A percentile compares a stretch with the other conserved stretches of the same genome.
These are phyloP conservation scores for Triticum monococcum DNA, from an alignment of 176 grass and related monocot genomes.

Conservation along the genomic window DNA sequence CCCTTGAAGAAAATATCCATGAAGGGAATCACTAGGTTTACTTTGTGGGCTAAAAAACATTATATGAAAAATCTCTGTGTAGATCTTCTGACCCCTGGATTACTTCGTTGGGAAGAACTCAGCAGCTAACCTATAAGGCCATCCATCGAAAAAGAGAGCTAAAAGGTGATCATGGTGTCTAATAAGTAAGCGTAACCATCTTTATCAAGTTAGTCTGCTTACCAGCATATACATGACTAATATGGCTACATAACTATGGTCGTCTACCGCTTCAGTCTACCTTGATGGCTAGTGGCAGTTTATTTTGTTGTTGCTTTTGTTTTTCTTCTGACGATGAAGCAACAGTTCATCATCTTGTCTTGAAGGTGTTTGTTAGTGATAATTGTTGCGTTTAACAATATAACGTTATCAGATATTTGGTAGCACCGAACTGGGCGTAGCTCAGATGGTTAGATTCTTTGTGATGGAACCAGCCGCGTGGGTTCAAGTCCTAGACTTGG, in stretches of 20 bases:
- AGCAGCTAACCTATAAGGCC: background rate
- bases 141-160: background rate
- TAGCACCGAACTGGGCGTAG: too few relatives aligned
- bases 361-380: background rate
- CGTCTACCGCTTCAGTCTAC: background rate
- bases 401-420: background rate
- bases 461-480: too few relatives aligned
- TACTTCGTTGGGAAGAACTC: background rate
- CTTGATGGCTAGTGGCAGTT: background rate
- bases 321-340: background rate
- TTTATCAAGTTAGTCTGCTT: background rate
- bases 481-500: too few relatives aligned
- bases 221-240: background rate
- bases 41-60: background rate
- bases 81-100: background rate
- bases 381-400: background rate
- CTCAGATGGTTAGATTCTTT: too few relatives aligned
- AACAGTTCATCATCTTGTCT: background rate
- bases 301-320: background rate
- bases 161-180: background rate
- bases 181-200: background rate
- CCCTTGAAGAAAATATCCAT: background rate
- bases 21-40: background rate
- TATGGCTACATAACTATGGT: background rate
- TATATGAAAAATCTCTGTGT: background rate